Evolutionary conservation across 225 moss, liverwort and hornwort genomes (phyloP), one percentile per base, ranked within the genome.

Genomic region (Climacium dendroides): DNA sequence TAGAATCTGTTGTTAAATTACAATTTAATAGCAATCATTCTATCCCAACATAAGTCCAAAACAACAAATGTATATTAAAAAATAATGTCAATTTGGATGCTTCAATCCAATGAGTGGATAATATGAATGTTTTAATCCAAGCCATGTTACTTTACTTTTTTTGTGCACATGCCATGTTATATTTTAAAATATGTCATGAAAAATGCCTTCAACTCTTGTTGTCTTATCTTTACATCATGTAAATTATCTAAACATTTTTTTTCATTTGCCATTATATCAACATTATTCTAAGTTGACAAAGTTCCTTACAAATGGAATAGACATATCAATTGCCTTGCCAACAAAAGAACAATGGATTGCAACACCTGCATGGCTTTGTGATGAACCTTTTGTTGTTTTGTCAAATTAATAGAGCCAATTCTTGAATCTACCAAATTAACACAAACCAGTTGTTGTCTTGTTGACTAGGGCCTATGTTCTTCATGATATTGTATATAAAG

Each of bases 321-420:
- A 73, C 7, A 19, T 2, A 4, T 73, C 30, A 48, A 32, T 74
- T 48, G 32, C 7, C 32, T 19, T 30, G 11, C 11, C 1, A 48
- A 1, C 7, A 74, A 19, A 2, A 30, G 7, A 47, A 48, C 11
- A 73, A 10, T 15, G 0, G 30, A 48, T 74, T 47, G 30, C 10
- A 0, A 73, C 0, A 0, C 19, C 3, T 0, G 0, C 3, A 17
- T 1, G 13, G 4, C 14, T 39, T 14, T 37, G 23, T 25, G 7
- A 37, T 25, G 3, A 24, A 7, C 7, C 2, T 7, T 39, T 11
- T 37, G 0, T 13, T 67, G 37, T 7, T 7, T 37, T 37, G 7
- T 23, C 13, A 23, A 67, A 67, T 67, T 23, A 13, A 67, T 0
- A 67, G 22, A 37, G 13, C 0, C 3, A 45, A 5, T 3, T 45